Evolutionary conservation across 108 stramenopile species (phyloP).

Genomic region (Hondaea fermentalgiana): DNA sequence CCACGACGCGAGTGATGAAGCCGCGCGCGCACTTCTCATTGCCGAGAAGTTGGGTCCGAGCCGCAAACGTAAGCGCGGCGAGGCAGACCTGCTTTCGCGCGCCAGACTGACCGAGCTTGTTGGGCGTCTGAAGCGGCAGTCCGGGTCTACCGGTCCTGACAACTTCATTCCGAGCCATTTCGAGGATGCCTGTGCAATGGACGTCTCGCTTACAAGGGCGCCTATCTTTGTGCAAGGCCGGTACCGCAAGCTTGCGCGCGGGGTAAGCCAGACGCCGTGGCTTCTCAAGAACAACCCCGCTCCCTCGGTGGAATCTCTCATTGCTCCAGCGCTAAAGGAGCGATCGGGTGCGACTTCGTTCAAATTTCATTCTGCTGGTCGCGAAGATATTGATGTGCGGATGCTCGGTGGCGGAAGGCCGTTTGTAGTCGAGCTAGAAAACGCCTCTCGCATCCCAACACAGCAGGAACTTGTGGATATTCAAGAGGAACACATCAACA

Average conservation of each 20-base stretch:
- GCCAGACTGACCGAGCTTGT: neutral
- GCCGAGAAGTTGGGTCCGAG: neutral
- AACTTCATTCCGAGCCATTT: no score
- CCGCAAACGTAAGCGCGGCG: neutral
- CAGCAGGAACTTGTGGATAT: neutral
- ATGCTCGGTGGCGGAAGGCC: slow-evolving; percentile 53
- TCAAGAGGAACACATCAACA: neutral
- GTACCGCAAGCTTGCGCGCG: slow-evolving; percentile 37
- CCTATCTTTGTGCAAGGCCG: slow-evolving; percentile 31
- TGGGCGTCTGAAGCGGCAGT: neutral
- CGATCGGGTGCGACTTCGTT: neutral
- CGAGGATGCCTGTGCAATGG: neutral
- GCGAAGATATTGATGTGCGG: slow-evolving; percentile 57
- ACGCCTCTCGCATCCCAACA: neutral
- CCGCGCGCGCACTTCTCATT: neutral
- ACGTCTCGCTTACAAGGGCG: neutral
- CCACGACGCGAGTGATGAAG: neutral
- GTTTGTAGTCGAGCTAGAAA: slow-evolving; percentile 33
- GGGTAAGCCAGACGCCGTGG: slow-evolving; percentile 45
- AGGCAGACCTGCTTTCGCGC: neutral
- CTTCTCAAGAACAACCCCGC: slow-evolving; percentile 11
- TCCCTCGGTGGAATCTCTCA: slow-evolving; percentile 32
- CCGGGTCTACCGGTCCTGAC: no score
- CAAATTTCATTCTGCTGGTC: slow-evolving; percentile 36
- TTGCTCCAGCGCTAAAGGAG: slow-evolving; percentile 20